Evolutionary conservation across 371 early-diverging fungal species (phyloP).

Genomic region (Zopfochytrium polystomum): DNA sequence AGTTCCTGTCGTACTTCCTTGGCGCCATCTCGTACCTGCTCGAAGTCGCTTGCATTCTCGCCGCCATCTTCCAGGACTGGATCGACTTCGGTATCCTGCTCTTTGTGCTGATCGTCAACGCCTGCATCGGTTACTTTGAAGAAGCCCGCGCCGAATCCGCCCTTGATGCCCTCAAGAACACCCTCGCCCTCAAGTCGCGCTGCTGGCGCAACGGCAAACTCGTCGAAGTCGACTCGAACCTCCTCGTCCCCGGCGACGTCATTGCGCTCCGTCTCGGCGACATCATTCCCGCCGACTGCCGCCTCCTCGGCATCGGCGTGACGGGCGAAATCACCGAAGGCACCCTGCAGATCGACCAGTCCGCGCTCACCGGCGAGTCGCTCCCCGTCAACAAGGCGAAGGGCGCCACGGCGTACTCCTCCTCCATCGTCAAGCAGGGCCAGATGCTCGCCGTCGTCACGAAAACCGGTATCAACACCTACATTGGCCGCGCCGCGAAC

Average conservation of each 20-base stretch:
- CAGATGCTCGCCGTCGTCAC: constrained; percentile 80
- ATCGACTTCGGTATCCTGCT: constrained; percentile 85
- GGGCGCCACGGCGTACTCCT: constrained; percentile 80
- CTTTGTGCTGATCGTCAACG: constrained; percentile 79
- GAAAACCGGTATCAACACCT: constrained; percentile 81
- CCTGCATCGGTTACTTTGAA: constrained; percentile 82
- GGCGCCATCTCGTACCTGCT: constrained; percentile 88
- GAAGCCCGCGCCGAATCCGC: constrained; percentile 91
- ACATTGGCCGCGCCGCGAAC: constrained; percentile 87
- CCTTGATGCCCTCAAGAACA: constrained; percentile 83
- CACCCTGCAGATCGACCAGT: constrained; percentile 86
- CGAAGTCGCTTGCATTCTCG: constrained; percentile 67
- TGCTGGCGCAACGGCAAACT: constrained; percentile 77
- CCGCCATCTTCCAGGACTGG: constrained; percentile 62
- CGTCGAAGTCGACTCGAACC: constrained; percentile 69
- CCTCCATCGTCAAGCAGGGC: constrained; percentile 80
- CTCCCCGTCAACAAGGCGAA: constrained; percentile 79
- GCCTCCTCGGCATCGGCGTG: constrained; percentile 79
- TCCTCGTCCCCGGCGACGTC: constrained; percentile 78
- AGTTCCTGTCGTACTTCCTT: constrained; percentile 86
- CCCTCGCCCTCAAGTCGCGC: constrained; percentile 78
- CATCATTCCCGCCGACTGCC: constrained; percentile 89
- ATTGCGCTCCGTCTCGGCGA: constrained; percentile 90
- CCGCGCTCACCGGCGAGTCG: constrained; percentile 92
- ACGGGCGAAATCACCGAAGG: constrained; percentile 75